Evolutionary conservation across 345 rosid species (phyloP), one percentile per base, ranked within the genome.

Genomic region (Eucalyptus pumila): DNA sequence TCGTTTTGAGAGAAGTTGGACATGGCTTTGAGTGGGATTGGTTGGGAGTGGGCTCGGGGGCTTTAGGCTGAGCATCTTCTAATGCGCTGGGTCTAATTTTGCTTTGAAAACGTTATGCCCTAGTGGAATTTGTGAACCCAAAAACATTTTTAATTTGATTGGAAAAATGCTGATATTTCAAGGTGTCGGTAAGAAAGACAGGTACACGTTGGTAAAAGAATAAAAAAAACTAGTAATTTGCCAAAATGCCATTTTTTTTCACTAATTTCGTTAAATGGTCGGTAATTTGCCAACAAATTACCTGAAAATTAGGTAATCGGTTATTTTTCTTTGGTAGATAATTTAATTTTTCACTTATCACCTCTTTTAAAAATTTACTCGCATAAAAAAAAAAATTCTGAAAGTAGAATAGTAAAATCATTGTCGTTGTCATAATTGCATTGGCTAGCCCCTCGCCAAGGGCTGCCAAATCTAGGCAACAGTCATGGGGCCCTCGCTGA

Each of bases 401-500:
- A 40, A 34, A 69, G 23, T 34, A 21, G 26, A 69, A 34, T 69
- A 69, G 1, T 34, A 34, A 40, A 17, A 69, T 34, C 42, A 34
- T 34, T 6, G 3, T 34, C 14, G 2, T 69, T 9, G 12, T 69
- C 42, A 34, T 69, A 34, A 69, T 34, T 34, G 44, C 12, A 34
- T 34, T 5, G 12, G 44, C 24, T 17, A 17, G 7, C 12, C 80
- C 13, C 24, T 17, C 1, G 26, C 26, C 80, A 9, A 16, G 80
- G 42, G 26, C 58, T 21, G 26, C 58, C 24, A 19, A 21, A 21
- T 52, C 58, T 52, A 52, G 2, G 26, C 26, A 52, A 52, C 0
- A 1, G 24, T 21, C 58, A 21, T 0, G 3, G 2, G 58, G 11
- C 26, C 58, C 40, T 34, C 4, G 8, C 4, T 0, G 0, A 34